Conservation (phyloP, 345 rosid genomes). For the Corchorus capsularis region DNA sequence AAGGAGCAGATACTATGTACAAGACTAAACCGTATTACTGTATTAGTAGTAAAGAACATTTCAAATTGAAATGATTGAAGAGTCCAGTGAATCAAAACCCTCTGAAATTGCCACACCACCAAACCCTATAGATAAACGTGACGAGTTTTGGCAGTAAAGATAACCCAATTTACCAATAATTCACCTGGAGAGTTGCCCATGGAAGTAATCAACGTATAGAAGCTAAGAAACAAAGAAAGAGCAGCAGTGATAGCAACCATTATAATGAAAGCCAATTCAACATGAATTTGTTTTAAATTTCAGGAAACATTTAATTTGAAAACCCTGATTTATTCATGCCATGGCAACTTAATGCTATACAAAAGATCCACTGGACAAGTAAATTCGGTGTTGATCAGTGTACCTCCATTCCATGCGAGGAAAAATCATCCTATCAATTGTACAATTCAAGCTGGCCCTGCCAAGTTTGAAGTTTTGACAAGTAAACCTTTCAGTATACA, state of each 20-base stretch:
- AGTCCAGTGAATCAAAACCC: no score
- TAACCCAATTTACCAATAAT: background rate
- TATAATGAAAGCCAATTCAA: background rate
- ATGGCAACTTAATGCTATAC: slow-evolving; percentile 10
- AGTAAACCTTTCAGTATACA: background rate
- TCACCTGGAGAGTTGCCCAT: background rate
- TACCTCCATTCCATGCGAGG: background rate
- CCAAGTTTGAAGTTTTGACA: background rate
- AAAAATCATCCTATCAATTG: background rate
- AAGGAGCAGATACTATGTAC: no score
- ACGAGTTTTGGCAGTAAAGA: background rate
- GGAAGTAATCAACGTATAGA: background rate
- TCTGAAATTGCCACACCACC: no score
- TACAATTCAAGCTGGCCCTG: slow-evolving; percentile 15
- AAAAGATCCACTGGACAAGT: background rate
- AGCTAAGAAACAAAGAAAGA: background rate
- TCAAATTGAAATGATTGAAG: no score
- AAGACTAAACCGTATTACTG: no score
- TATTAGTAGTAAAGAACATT: no score
- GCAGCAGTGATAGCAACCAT: background rate
- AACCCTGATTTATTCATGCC: background rate
- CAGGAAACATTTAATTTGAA: background rate
- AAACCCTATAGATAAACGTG: no score
- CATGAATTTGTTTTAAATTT: background rate
- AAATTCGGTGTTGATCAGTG: background rate